Evolutionary conservation across 2,329 filamentous ascomycete species (phyloP), one percentile per base, ranked within the genome.

Genomic region (Pezicula neosporulosa): DNA sequence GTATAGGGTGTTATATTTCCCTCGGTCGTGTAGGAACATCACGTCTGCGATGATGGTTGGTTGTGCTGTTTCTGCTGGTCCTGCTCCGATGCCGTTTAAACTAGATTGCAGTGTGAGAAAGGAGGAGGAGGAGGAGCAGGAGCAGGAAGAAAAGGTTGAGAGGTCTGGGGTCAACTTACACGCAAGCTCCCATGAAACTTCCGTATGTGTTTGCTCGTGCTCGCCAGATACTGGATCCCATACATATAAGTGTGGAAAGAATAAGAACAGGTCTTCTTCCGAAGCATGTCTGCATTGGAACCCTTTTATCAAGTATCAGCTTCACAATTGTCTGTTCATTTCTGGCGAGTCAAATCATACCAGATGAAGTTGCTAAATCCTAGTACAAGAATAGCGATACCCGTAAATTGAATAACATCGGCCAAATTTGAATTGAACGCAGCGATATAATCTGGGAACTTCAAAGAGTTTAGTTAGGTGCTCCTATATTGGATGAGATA

Each of bases 31-130:
- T 9, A 87, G 69, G 66, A 87, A 86, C 62, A 82, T 81, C 10
- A 85, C 75, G 59, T 86, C 83, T 3, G 83, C 79, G 59, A 86
- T 85, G 48, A 86, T 76, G 28, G 78, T 75, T 1, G 82, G 82
- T 67, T 82, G 80, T 2, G 81, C 75, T 0, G 80, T 85, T 68
- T 87, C 82, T 3, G 78, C 77, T 6, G 83, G 81, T 1, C 81
- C 83, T 45, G 81, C 81, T 6, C 78, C 82, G 42, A 86, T 73
- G 0, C 83, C 83, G 60, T 85, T 85, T 6, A 86, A 69, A 13
- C 60, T 62, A 35, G 13, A 21, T n/a, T 7, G 35, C 18, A 30
- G 30, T 54, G 18, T 44, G 9, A 30, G 21, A 13, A 10, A 50
- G 8, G 8, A 10, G 19, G 8, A 12, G 35, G 7, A 45, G 24